Evolutionary conservation across 2,329 filamentous ascomycete species (phyloP).

Genomic region (Colletotrichum gloeosporioides): DNA sequence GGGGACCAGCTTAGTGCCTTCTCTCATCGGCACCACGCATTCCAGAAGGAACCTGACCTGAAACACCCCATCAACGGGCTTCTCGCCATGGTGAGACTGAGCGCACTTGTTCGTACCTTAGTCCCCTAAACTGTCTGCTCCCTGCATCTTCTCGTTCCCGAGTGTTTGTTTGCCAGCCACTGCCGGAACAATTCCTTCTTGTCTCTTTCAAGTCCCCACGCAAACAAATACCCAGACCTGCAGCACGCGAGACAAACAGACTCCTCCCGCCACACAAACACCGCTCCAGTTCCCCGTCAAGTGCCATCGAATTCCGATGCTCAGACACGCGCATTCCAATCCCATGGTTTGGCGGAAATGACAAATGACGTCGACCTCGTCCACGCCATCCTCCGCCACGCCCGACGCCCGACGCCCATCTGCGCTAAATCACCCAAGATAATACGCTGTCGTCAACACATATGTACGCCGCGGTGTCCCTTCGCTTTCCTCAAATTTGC

Average conservation of each 20-base stretch:
- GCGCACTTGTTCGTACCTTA: not conserved
- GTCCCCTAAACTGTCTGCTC: not conserved
- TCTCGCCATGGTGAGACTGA: conserved; percentile 1
- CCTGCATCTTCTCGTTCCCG: not conserved
- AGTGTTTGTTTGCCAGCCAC: not conserved
- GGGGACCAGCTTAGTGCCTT: not conserved
- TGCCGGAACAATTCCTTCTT: not conserved
- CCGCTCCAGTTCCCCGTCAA: not conserved
- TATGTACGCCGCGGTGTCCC: not conserved
- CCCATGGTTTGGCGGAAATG: not conserved
- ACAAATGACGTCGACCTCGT: not conserved
- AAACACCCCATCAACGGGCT: conserved; percentile 4
- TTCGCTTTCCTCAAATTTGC: not conserved
- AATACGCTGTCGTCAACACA: not conserved
- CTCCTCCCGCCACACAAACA: not conserved
- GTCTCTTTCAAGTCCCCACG: not conserved
- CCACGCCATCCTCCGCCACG: not conserved
- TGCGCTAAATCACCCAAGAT: not conserved
- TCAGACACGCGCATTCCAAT: not conserved
- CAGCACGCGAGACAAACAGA: not conserved
- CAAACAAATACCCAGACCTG: not conserved
- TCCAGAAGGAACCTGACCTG: conserved; percentile 14
- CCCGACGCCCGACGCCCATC: not conserved
- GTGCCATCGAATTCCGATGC: not conserved
- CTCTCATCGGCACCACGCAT: not conserved